Percentiles rank a stretch among this genome's conserved stretches.
Conservation (phyloP, 2,329 filamentous ascomycete species). For the Xylaria sp. region DNA sequence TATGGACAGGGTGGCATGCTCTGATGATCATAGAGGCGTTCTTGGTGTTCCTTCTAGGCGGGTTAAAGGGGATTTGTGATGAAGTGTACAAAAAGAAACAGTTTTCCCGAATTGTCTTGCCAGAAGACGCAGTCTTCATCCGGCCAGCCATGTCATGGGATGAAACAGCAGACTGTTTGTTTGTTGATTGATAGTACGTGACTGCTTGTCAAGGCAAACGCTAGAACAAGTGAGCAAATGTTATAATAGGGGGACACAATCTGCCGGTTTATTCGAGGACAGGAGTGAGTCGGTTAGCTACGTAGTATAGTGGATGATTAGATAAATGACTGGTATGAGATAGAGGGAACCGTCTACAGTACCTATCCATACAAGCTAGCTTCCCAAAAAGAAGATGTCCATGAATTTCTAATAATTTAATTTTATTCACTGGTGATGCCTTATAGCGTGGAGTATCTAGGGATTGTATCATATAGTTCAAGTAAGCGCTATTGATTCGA, state of each 20-base stretch:
- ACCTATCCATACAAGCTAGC: neutral
- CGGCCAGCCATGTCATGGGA: neutral
- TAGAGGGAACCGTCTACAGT: neutral
- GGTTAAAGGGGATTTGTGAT: slow-evolving; percentile 14
- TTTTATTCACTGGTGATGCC: neutral
- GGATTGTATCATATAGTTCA: neutral
- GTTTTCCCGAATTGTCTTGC: slow-evolving; percentile 2
- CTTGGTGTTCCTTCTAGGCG: slow-evolving; percentile 16
- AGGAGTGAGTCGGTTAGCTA: neutral
- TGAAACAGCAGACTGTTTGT: neutral
- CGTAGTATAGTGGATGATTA: neutral
- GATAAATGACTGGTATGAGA: slow-evolving; percentile 7
- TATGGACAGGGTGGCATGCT: slow-evolving; percentile 8
- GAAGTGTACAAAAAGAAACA: slow-evolving; percentile 28
- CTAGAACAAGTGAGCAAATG: neutral
- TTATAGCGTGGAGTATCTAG: neutral
- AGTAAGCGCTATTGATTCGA: neutral
- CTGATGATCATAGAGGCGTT: slow-evolving; percentile 34
- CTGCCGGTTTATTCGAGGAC: neutral
- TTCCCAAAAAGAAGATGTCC: neutral
- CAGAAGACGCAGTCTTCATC: neutral
- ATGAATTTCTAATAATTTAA: neutral
- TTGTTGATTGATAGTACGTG: neutral
- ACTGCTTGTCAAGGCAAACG: neutral
- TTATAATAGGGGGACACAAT: neutral